phyloP scores from a whole-genome alignment of 148 eudicot species.

The Persicaria tinctoria region DNA sequence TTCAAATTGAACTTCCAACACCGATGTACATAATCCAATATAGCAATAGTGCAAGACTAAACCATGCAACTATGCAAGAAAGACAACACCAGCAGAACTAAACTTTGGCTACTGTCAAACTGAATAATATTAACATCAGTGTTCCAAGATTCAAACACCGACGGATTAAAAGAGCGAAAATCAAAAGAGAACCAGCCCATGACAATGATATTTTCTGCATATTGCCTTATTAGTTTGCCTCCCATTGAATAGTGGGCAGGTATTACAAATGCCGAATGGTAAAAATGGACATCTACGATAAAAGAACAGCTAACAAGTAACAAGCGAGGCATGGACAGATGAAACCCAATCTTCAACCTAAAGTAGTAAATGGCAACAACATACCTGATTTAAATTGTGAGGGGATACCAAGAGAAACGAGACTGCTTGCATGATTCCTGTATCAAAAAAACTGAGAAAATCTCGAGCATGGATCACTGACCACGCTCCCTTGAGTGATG shows the following conservation, averaged over 20 bases:
- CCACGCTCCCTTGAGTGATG: constrained; percentile 3
- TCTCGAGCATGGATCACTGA: constrained; percentile 1
- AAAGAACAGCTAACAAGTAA: background rate
- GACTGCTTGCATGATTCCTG: constrained; percentile 2
- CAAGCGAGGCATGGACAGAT: background rate
- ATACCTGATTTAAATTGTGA: constrained; percentile 9
- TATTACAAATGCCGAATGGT: constrained; percentile 1
- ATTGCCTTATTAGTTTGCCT: constrained; percentile 12
- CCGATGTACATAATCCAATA: no score
- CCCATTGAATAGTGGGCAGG: constrained; percentile 3
- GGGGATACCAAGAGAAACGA: constrained; percentile 1
- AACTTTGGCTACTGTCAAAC: background rate
- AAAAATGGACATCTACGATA: background rate
- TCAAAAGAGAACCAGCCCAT: background rate
- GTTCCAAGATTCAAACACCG: background rate
- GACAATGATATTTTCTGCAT: background rate
- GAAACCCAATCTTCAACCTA: background rate
- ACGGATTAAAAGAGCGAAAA: background rate
- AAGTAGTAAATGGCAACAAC: background rate
- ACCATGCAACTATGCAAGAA: no score
- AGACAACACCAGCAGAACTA: no score
- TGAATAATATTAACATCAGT: background rate
- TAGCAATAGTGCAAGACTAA: no score
- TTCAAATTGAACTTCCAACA: no score
- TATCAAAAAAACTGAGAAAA: background rate